Percentiles rank a stretch among this genome's conserved stretches.
Conservation (phyloP, 176 grass and related monocot species). For the Oryza longistaminata region DNA sequence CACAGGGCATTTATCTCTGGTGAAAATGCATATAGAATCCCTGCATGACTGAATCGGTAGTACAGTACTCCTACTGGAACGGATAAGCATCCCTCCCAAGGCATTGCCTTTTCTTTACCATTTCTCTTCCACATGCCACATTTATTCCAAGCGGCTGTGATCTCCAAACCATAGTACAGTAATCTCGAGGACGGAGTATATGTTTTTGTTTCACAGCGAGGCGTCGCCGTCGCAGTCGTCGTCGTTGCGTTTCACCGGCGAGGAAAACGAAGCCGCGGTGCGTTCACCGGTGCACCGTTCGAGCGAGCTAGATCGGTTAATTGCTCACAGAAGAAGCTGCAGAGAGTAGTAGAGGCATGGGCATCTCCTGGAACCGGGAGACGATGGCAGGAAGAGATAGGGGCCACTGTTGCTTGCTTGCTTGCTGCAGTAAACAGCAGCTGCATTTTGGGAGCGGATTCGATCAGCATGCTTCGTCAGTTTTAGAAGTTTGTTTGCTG, state of each 20-base stretch:
- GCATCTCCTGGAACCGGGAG: not conserved
- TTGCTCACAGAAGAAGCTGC: not conserved
- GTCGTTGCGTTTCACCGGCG: not conserved
- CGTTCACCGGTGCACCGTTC: not conserved
- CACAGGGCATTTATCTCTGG: no score
- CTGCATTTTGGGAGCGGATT: not conserved
- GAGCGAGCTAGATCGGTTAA: no score
- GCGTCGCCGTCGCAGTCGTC: not conserved
- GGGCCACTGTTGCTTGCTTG: not conserved
- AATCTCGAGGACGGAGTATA: no score
- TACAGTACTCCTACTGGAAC: no score
- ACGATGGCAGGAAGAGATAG: not conserved
- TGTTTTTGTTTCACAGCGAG: no score
- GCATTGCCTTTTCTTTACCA: not conserved
- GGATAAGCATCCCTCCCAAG: no score
- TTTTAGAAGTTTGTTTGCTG: not conserved
- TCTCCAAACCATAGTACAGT: no score
- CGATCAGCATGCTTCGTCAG: not conserved
- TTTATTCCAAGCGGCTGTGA: not conserved
- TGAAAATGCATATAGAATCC: not conserved
- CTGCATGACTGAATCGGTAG: not conserved
- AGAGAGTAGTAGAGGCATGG: no score
- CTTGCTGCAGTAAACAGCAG: no score
- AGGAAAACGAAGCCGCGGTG: constrained; percentile 9
- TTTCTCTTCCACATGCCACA: not conserved